Conservation (phyloP, 2,329 filamentous ascomycete species). For the Neophaeococcomyces mojaviensis region DNA sequence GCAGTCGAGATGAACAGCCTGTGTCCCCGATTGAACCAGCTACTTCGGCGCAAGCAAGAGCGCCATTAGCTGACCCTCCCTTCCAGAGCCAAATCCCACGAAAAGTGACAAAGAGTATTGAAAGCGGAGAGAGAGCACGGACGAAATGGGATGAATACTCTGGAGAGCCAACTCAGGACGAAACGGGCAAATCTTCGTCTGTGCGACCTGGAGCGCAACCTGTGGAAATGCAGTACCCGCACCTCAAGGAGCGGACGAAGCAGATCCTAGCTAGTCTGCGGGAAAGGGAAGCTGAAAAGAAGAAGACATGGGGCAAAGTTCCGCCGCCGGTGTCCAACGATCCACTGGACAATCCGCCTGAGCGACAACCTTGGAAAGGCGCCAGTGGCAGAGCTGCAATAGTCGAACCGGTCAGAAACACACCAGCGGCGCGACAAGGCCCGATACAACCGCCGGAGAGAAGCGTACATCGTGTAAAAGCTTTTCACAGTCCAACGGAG, state of each 20-base stretch:
- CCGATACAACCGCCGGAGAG: conserved; percentile 25
- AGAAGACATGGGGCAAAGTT: conserved; percentile 26
- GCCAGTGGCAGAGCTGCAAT: conserved; percentile 61
- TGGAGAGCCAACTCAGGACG: conserved; percentile 55
- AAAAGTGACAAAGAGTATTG: conserved; percentile 19
- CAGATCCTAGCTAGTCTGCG: conserved; percentile 25
- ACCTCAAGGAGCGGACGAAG: conserved; percentile 31
- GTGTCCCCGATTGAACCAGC: conserved; percentile 26
- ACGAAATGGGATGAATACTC: conserved; percentile 60
- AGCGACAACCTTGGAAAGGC: conserved; percentile 58
- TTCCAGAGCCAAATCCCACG: conserved; percentile 17
- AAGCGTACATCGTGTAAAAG: conserved; percentile 13
- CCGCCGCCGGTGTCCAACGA: conserved; percentile 29
- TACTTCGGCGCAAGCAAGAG: conserved; percentile 22
- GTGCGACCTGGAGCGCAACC: conserved; percentile 22
- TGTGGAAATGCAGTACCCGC: conserved; percentile 26
- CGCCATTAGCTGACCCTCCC: conserved; percentile 11
- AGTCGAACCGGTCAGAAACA: conserved; percentile 58
- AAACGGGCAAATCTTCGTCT: conserved; percentile 40
- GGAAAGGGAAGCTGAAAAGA: conserved; percentile 28
- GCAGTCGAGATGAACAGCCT: conserved; percentile 20
- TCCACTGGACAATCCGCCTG: conserved; percentile 41
- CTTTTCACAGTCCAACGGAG: not conserved
- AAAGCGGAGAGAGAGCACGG: conserved; percentile 21
- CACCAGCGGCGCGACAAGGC: conserved; percentile 39